phyloP scores from a whole-genome alignment of 495 filamentous ascomycete species.

The Aspergillus heteromorphus region DNA sequence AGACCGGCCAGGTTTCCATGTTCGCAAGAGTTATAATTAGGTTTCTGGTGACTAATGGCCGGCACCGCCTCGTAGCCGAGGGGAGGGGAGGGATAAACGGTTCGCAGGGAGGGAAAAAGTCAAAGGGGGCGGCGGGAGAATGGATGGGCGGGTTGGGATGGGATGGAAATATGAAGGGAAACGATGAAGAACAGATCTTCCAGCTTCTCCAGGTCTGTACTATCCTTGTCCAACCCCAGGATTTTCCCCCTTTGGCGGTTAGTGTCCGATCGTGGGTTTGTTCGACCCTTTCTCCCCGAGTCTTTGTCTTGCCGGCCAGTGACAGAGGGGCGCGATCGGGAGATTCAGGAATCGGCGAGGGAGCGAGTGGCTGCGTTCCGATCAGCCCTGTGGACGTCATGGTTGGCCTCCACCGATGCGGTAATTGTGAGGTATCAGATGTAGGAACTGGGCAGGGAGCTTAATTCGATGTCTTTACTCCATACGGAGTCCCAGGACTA shows the following conservation, averaged over 20 bases:
- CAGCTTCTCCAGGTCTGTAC: too few species aligned
- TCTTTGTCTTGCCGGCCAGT: constrained; percentile 18
- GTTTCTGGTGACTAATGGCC: constrained; percentile 1
- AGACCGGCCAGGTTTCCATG: constrained; percentile 25
- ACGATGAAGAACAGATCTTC: neutral
- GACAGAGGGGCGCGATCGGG: constrained; percentile 25
- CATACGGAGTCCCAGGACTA: too few species aligned
- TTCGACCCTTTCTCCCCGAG: neutral
- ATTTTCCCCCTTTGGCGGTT: neutral
- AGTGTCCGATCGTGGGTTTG: neutral
- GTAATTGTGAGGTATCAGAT: neutral
- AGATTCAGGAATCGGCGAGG: constrained; percentile 29
- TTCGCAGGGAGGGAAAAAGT: neutral
- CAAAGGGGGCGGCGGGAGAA: neutral
- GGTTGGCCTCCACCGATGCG: constrained; percentile 1
- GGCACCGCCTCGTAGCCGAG: constrained; percentile 4
- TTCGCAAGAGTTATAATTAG: constrained; percentile 1
- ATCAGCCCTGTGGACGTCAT: constrained; percentile 29
- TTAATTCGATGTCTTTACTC: constrained; percentile 2
- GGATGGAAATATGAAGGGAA: neutral
- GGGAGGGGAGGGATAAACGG: neutral
- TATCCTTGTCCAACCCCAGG: neutral
- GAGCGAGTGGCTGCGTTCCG: constrained; percentile 22
- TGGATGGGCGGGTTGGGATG: neutral
- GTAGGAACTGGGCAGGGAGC: neutral